Base-by-base conservation (phyloP, 129 eudicot genomes). In the Tagetes patula region DNA sequence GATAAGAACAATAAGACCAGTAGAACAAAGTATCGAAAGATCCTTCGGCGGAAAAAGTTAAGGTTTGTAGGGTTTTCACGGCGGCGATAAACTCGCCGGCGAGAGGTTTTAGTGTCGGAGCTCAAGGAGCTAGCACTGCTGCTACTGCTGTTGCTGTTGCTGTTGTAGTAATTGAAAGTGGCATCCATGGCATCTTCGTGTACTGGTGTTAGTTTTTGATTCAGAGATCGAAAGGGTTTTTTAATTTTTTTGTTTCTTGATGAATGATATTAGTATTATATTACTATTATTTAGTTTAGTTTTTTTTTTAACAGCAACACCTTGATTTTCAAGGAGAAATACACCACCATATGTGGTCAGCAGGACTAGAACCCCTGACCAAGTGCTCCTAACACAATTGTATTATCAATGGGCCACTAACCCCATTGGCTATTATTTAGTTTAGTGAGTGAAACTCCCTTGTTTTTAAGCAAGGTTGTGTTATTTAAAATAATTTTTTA, bases 1-100 rank as follows among this genome's bases (percentile, higher is more conserved):
- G 86, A 60, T 40, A 92, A 56, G 85, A 89, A 92, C 32, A 92
- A 73, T 31, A 85, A 9, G 6, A 90, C 61, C 32, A 86, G 47
- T 33, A 88, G 66, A 53, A 85, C 61, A 41, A 85, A 84, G 89
- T 84, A 87, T 0, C 82, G 75, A 12, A 60, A 59, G 5, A 78
- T 14, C 54, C 73, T 74, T 65, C 83, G 74, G 62, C 88, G 83
- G 78, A 76, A 82, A 70, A 87, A 75, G 13, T 76, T 78, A 64
- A 84, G 76, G 79, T 66, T 62, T 13, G 42, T n/a, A 12, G 69
- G 64, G 71, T 63, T 59, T n/a, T 78, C 72, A 46, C 81, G 81
- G 30, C 86, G 94, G 8, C 86, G 86, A 27, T 27, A 47, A 61
- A 46, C 75, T 80, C 78, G 74, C 61, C 96, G 85, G 64, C 84